phyloP scores from a whole-genome alignment of 2,329 filamentous ascomycete species.

The Corniculantispora saksenae region DNA sequence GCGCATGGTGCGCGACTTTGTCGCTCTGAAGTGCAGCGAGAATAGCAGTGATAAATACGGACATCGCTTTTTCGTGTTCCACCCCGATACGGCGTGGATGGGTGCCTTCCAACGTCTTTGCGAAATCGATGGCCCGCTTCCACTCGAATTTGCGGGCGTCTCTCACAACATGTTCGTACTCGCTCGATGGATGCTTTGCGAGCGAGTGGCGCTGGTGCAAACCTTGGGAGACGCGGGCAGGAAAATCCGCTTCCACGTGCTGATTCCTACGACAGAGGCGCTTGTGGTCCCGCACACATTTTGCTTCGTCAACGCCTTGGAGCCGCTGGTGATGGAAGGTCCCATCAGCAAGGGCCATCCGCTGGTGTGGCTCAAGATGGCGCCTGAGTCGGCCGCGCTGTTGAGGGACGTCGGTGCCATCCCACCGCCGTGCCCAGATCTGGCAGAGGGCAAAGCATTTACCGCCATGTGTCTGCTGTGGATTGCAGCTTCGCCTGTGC shows the following conservation, averaged over 20 bases:
- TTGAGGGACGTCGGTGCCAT: slow-evolving; percentile 16
- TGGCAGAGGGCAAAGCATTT: slow-evolving; percentile 5
- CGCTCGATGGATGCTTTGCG: slow-evolving; percentile 20
- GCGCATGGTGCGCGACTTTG: slow-evolving; percentile 15
- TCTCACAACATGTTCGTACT: slow-evolving; percentile 16
- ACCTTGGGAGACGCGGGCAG: slow-evolving; percentile 11
- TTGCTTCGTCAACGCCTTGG: slow-evolving; percentile 5
- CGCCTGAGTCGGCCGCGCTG: not conserved
- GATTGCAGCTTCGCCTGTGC: not conserved
- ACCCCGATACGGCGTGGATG: slow-evolving; percentile 17
- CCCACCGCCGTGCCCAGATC: slow-evolving; percentile 4
- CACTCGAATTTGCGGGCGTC: slow-evolving; percentile 11
- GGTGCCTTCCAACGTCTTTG: slow-evolving; percentile 14
- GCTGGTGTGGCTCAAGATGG: slow-evolving; percentile 15
- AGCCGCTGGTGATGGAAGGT: slow-evolving; percentile 14
- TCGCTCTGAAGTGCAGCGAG: slow-evolving; percentile 13
- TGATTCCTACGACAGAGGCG: slow-evolving; percentile 12
- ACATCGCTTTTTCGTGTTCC: slow-evolving; percentile 20
- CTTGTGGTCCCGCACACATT: slow-evolving; percentile 18
- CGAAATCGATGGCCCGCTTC: slow-evolving; percentile 6
- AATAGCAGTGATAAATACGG: not conserved
- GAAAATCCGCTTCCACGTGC: slow-evolving; percentile 13
- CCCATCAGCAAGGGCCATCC: slow-evolving; percentile 8
- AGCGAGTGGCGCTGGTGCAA: slow-evolving; percentile 16
- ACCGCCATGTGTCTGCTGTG: slow-evolving; percentile 2